phyloP scores from a whole-genome alignment of 2,329 filamentous ascomycete genomes.

The Diaporthe australafricana region DNA sequence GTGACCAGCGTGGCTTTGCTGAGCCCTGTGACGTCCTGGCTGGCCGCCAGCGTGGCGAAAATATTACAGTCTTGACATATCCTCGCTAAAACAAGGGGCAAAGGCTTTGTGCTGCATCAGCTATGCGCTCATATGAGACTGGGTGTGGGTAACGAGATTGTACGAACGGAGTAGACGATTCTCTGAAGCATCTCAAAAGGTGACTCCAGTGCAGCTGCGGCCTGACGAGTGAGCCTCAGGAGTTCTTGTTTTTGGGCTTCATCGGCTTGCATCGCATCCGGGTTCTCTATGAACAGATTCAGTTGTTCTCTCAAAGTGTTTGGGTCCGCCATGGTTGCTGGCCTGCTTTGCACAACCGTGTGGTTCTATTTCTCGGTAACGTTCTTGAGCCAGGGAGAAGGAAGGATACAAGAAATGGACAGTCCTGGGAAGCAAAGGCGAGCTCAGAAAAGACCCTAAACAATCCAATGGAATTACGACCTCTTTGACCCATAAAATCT shows the following conservation, averaged over 20 bases:
- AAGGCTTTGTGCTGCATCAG: not conserved
- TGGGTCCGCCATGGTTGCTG: not conserved
- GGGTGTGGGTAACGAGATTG: not conserved
- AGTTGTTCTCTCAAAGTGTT: not conserved
- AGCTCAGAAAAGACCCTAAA: too few relatives aligned
- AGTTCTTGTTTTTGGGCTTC: constrained; percentile 10
- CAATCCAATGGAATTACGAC: too few relatives aligned
- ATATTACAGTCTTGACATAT: constrained; percentile 7
- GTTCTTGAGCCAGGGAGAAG: too few relatives aligned
- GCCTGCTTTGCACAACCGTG: not conserved
- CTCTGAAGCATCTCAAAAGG: constrained; percentile 12
- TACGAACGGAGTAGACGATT: constrained; percentile 4
- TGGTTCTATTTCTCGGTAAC: too few relatives aligned
- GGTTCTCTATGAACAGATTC: not conserved
- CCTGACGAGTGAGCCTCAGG: constrained; percentile 4
- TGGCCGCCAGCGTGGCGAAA: not conserved
- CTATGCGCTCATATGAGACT: not conserved
- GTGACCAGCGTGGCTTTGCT: not conserved
- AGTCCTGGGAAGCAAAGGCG: too few relatives aligned
- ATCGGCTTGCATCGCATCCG: not conserved
- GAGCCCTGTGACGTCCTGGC: not conserved
- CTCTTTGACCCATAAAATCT: too few relatives aligned
- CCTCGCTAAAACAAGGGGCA: not conserved
- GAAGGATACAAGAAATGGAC: too few relatives aligned
- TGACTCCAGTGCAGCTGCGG: constrained; percentile 3